Conservation (phyloP, 306 rosid genomes). For the Sphenostylis stenocarpa region DNA sequence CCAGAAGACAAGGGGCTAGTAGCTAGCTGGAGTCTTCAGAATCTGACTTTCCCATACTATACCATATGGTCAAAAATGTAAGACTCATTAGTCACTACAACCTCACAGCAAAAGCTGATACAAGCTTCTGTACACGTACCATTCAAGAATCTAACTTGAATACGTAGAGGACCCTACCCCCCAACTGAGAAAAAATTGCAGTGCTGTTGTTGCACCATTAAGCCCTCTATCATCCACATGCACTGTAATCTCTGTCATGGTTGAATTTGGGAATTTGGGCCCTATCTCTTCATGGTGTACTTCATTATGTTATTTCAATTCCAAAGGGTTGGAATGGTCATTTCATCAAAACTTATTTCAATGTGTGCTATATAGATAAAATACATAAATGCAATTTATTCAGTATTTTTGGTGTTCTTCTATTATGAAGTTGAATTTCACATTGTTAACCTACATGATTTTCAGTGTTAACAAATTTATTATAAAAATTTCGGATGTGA, state of each 20-base stretch:
- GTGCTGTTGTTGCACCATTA: constrained; percentile 25
- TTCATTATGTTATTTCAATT: constrained; percentile 13
- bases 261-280: not conserved
- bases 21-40: constrained; percentile 37
- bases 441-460: not conserved
- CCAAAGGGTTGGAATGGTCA: not conserved
- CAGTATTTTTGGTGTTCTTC: too few relatives aligned
- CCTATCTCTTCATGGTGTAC: constrained; percentile 12
- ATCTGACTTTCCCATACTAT: constrained; percentile 1
- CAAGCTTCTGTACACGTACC: constrained; percentile 35
- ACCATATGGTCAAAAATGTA: constrained; percentile 46
- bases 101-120: constrained; percentile 30
- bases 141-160: constrained; percentile 51
- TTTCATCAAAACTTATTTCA: not conserved
- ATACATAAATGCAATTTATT: too few relatives aligned
- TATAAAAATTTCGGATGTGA: too few relatives aligned
- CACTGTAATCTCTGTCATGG: not conserved
- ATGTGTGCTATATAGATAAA: not conserved
- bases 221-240: constrained; percentile 30
- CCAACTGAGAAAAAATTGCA: not conserved
- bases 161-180: constrained; percentile 36
- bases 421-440: not conserved
- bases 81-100: constrained; percentile 23
- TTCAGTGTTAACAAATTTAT: not conserved
- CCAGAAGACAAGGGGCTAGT: constrained; percentile 44